Percentiles rank a stretch among this genome's conserved stretches.
These are phyloP conservation scores for Cytospora piceicola DNA, from an alignment of 2,329 filamentous ascomycete species.

Conservation along the genomic window DNA sequence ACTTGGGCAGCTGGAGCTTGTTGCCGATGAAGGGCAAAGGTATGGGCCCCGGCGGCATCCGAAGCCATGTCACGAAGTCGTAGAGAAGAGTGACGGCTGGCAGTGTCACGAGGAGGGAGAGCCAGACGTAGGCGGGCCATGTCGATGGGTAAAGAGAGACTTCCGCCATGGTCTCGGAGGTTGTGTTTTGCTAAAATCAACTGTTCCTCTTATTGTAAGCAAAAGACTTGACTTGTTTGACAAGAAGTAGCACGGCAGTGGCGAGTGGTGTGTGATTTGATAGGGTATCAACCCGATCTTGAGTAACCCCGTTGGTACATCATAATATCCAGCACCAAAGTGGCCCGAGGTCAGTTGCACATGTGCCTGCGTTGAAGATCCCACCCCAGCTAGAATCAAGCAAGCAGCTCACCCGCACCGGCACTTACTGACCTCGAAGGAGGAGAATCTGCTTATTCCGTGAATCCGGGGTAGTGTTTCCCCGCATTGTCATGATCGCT, in stretches of 20 bases:
- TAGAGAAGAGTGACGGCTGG: constrained; percentile 37
- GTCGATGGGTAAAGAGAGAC: constrained; percentile 26
- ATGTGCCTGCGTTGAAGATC: too few relatives aligned
- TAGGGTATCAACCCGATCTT: neutral
- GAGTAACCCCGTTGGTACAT: neutral
- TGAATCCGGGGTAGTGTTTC: constrained; percentile 15
- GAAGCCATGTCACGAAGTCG: constrained; percentile 40
- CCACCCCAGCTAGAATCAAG: too few relatives aligned
- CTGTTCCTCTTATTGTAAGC: neutral
- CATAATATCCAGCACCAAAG: too few relatives aligned
- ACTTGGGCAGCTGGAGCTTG: constrained; percentile 38
- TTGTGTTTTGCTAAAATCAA: neutral
- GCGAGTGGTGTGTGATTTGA: neutral
- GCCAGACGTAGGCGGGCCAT: constrained; percentile 32
- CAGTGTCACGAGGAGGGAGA: constrained; percentile 33
- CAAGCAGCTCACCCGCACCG: neutral
- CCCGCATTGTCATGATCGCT: constrained; percentile 13
- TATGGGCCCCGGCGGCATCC: constrained; percentile 51
- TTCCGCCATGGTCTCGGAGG: constrained; percentile 7
- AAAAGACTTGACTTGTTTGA: neutral
- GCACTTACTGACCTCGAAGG: neutral
- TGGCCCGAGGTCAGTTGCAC: too few relatives aligned
- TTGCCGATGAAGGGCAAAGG: constrained; percentile 52
- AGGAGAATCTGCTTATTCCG: neutral
- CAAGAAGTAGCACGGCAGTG: neutral